These are phyloP conservation scores for Schwanniomyces polymorphus DNA, from an alignment of 805 yeast genomes.

Conservation along the genomic window DNA sequence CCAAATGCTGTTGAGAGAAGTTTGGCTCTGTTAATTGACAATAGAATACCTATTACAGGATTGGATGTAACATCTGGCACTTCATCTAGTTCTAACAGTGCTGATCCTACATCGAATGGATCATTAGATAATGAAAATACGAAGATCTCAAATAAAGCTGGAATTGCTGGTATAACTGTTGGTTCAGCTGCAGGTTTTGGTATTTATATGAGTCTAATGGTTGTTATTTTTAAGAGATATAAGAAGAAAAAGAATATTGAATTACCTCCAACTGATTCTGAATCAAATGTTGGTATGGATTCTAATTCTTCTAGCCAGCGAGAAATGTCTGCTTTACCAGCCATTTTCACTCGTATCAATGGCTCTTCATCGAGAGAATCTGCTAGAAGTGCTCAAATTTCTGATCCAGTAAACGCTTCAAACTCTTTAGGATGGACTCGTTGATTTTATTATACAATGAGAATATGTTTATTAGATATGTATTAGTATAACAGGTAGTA, in stretches of 20 bases:
- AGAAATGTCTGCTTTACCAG: conserved; percentile 18
- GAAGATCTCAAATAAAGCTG: conserved; percentile 27
- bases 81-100: conserved; percentile 12
- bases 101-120: conserved; percentile 21
- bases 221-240: conserved; percentile 52
- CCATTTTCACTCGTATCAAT: conserved; percentile 25
- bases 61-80: conserved; percentile 20
- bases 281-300: conserved; percentile 30
- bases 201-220: conserved; percentile 60
- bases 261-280: conserved; percentile 42
- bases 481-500: not conserved
- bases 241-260: conserved; percentile 40
- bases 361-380: conserved; percentile 14
- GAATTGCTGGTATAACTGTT: conserved; percentile 74
- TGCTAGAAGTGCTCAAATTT: conserved; percentile 48
- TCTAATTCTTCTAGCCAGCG: conserved; percentile 13
- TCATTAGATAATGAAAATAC: conserved; percentile 27
- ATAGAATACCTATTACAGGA: conserved; percentile 58
- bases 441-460: not conserved
- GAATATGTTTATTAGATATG: not conserved
- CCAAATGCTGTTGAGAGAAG: conserved; percentile 53
- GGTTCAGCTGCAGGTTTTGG: conserved; percentile 82
- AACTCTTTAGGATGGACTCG: conserved; percentile 70
- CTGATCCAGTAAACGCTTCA: conserved; percentile 68
- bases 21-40: conserved; percentile 72